Base-by-base conservation (phyloP, 176 grass and related monocot species). In the Oryza glumipatula region DNA sequence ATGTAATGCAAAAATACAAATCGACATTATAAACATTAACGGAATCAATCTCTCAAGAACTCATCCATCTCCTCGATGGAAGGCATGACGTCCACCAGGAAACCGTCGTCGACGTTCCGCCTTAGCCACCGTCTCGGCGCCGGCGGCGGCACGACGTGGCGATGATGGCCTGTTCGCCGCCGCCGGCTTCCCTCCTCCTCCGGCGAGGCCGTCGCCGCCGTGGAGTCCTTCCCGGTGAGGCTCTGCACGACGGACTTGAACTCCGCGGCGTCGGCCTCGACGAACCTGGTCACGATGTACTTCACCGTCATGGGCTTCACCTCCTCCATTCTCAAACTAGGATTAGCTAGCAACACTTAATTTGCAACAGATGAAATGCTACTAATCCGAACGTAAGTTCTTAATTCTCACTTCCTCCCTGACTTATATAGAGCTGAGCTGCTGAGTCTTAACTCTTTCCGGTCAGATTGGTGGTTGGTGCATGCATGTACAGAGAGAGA, bases 231-330 rank as follows among this genome's bases (percentile, higher is more conserved):
- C 8, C 83, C 83, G 36, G 88, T 90, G 49, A 90, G 83, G 6
- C 78, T 86, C 49, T 90, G 88, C 16, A 90, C 88, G 33, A 90
- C 72, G 36, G 83, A 86, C 75, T 90, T 90, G 83, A 90, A 90
- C 24, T 90, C 64, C 33, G 52, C 26, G 17, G 88, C 83, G 12
- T 90, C 88, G 2, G 78, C 48, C 72, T 90, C 70, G 6, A 90
- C 78, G 19, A 77, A 52, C 41, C 66, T 78, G 9, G 88, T 90
- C 48, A 82, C 88, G 16, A 90, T 85, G n/a, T 86, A 74, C 77
- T 68, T 90, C 69, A 90, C 88, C 72, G 60, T 86, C 82, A 77
- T 76, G 13, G 83, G 76, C 81, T 66, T 72, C 65, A 12, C 61
- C 41, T 72, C 64, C 9, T 84, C 87, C 86, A 78, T 83, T 22